phyloP scores from a whole-genome alignment of 306 rosid genomes.

The Fragaria nilgerrensis region DNA sequence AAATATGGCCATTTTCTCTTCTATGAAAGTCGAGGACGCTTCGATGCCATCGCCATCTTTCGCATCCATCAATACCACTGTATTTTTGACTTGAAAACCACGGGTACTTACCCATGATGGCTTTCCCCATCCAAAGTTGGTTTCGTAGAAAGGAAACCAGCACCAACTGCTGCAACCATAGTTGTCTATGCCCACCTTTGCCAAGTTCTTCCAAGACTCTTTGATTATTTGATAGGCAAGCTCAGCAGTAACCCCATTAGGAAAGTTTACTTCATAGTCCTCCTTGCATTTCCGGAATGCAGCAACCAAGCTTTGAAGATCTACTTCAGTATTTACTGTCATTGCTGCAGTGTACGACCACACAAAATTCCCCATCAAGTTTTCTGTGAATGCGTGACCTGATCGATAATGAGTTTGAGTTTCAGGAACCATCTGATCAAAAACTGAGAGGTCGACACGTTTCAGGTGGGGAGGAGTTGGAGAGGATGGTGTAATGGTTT shows the following conservation, averaged over 20 bases:
- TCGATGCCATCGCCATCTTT: constrained; percentile 29
- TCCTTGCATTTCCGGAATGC: background rate
- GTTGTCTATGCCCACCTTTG: background rate
- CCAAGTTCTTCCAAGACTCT: background rate
- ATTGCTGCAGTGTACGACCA: background rate
- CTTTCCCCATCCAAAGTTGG: constrained; percentile 36
- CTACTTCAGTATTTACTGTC: background rate
- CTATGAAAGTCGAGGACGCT: background rate
- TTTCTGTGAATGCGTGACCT: background rate
- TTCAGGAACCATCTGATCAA: background rate
- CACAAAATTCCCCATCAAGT: background rate
- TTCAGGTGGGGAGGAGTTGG: constrained; percentile 21
- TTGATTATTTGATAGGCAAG: background rate
- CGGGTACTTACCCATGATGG: constrained; percentile 29
- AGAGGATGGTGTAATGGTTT: constrained; percentile 21
- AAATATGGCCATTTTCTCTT: constrained; percentile 8
- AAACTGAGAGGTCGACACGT: constrained; percentile 7
- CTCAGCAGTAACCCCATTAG: background rate
- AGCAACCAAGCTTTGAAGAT: constrained; percentile 9
- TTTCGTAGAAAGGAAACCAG: constrained; percentile 24
- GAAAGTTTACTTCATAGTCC: background rate
- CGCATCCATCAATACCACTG: constrained; percentile 16
- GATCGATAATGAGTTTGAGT: no score
- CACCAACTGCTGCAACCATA: constrained; percentile 22
- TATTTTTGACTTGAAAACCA: background rate